phyloP scores from a whole-genome alignment of 331 rosid species.

The Spiraea crenata region DNA sequence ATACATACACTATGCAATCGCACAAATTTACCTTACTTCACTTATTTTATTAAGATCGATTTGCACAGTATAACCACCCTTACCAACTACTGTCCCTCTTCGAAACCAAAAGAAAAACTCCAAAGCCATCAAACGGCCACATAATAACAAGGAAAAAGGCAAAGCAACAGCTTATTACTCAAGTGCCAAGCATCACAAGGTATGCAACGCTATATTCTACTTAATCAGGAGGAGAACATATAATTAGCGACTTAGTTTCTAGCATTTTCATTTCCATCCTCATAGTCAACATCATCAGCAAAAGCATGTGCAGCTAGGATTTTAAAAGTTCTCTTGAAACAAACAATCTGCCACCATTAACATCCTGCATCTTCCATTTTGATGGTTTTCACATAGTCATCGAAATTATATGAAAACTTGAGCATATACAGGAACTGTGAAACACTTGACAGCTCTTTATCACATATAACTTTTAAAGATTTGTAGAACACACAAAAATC shows the following conservation, averaged over 20 bases:
- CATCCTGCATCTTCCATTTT: neutral
- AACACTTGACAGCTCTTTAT: neutral
- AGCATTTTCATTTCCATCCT: neutral
- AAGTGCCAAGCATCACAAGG: neutral
- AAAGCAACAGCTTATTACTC: neutral
- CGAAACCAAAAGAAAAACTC: neutral
- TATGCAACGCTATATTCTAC: neutral
- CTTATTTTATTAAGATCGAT: neutral
- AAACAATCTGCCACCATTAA: neutral
- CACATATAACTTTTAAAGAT: neutral
- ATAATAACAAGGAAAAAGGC: neutral
- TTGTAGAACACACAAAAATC: neutral
- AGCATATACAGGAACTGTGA: neutral
- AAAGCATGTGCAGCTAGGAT: neutral
- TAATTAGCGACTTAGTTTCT: neutral
- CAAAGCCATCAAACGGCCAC: neutral
- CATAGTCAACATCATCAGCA: neutral
- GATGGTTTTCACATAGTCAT: neutral
- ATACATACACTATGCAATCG: neutral
- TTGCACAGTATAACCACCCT: neutral
- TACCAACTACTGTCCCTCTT: neutral
- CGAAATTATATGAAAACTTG: neutral
- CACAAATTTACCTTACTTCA: neutral
- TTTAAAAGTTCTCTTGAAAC: neutral
- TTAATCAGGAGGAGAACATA: neutral